Conservation (phyloP, 352 stramenopile genomes). For the Phytophthora constricta region DNA sequence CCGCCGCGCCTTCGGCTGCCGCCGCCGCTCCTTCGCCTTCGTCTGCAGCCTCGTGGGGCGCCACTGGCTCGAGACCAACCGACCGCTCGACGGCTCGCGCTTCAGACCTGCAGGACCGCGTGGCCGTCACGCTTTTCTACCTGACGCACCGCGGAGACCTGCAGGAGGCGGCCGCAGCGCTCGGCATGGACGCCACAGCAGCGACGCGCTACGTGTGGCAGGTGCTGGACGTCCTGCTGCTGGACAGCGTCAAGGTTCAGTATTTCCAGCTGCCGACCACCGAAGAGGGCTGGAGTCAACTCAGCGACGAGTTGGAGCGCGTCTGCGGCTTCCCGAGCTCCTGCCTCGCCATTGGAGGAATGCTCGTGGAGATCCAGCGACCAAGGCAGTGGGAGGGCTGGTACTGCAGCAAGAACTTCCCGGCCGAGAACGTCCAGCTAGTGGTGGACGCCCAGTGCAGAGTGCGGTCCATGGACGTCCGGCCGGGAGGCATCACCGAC, state of each 20-base stretch:
- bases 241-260: slow-evolving; percentile 18
- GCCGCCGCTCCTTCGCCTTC: slow-evolving; percentile 21
- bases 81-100: neutral
- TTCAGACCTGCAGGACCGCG: slow-evolving; percentile 16
- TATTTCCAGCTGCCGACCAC: slow-evolving; percentile 20
- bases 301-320: slow-evolving; percentile 24
- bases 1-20: slow-evolving; percentile 7
- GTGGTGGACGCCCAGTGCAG: slow-evolving; percentile 31
- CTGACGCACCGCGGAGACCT: slow-evolving; percentile 16
- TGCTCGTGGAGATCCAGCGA: slow-evolving; percentile 32
- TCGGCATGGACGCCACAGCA: slow-evolving; percentile 10
- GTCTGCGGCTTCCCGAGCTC: slow-evolving; percentile 31
- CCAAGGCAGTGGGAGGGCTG: slow-evolving; percentile 26
- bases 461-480: slow-evolving; percentile 30
- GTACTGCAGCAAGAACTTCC: slow-evolving; percentile 28
- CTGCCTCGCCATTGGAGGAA: slow-evolving; percentile 27
- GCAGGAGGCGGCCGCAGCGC: slow-evolving; percentile 4
- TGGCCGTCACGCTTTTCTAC: slow-evolving; percentile 23
- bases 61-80: slow-evolving; percentile 9
- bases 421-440: slow-evolving; percentile 32
- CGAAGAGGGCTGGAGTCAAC: slow-evolving; percentile 18
- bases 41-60: slow-evolving; percentile 5
- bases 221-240: slow-evolving; percentile 26
- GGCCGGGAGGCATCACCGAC: slow-evolving; percentile 25
- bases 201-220: slow-evolving; percentile 28